Evolutionary conservation across 2,329 filamentous ascomycete genomes (phyloP), one percentile per base, ranked within the genome.

Genomic region (Phymatotrichopsis omnivora): DNA sequence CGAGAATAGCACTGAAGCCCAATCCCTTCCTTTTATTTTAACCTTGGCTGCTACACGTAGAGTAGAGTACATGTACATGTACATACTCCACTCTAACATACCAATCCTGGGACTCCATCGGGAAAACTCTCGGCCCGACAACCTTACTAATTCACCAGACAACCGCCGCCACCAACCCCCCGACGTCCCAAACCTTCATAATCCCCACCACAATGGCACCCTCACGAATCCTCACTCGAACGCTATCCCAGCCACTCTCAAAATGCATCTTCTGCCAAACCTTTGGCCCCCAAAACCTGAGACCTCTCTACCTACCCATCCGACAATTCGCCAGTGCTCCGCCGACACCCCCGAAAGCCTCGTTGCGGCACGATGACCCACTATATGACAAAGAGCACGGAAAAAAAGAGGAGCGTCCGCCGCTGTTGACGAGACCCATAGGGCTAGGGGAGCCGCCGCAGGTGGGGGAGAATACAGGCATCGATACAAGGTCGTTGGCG

Each of bases 391-490:
- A 34, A 34, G 10, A 10, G 10, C 31, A 10, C 10, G 16, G 7
- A 16, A 11, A 10, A 8, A 33, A 44, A 24, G 37, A 37, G 16
- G 41, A 44, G 32, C 22, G 30, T 19, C 52, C 52, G 7, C 52
- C 43, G 57, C 72, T 71, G 14, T 65, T 82, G 31, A 65, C 70
- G 29, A 77, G 85, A 28, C 89, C 91, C 11, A 89, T 98, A 56
- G 91, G 91, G 52, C 76, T 93, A 64, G 70, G 72, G 8, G 66
- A 75, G 28, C 82, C 86, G 2, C 91, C 91, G 0, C 66, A 71
- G 47, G 66, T 75, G 10, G 85, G 85, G 49, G 79, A 96, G 63
- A 95, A 96, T 65, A 80, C 78, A 2, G 86, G 86, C 42, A 63
- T 82, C 51, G 84, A 93, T 58, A 60, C 57, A 14, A 77, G 87